A percentile compares a stretch with the other conserved stretches of the same genome.
These are phyloP conservation scores for Chaetomidium leptoderma DNA, from an alignment of 495 filamentous ascomycete species.

Conservation along the genomic window DNA sequence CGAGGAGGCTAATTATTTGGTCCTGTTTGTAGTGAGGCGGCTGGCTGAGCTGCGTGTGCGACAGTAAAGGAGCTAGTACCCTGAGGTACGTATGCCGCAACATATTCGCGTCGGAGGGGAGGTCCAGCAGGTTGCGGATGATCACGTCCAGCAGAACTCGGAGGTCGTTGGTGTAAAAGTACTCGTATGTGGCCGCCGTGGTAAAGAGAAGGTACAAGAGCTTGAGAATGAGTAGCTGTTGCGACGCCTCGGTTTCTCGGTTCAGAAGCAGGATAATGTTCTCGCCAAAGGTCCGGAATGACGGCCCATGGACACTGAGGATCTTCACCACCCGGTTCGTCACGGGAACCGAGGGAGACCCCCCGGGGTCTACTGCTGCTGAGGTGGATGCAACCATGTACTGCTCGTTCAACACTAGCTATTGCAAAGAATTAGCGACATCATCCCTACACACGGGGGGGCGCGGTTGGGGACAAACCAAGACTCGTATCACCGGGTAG, in stretches of 20 bases:
- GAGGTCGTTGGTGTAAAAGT: conserved; percentile 97
- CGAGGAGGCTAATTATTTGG: conserved; percentile 73
- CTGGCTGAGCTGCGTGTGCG: conserved; percentile 81
- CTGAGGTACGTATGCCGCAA: conserved; percentile 97
- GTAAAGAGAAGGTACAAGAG: conserved; percentile 93
- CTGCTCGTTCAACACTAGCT: conserved; percentile 97
- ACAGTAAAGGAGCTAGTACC: conserved; percentile 83
- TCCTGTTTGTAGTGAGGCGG: conserved; percentile 87
- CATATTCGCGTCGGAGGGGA: conserved; percentile 73
- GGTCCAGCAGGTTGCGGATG: conserved; percentile 89
- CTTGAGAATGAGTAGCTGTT: conserved; percentile 92
- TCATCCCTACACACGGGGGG: background rate
- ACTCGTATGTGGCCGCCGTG: conserved; percentile 84
- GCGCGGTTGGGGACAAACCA: conserved; percentile 52
- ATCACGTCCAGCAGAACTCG: conserved; percentile 93
- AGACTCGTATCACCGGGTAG: conserved; percentile 87
- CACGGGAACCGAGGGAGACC: conserved; percentile 45
- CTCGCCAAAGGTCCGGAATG: conserved; percentile 92
- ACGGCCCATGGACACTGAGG: conserved; percentile 69
- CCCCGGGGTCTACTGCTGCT: conserved; percentile 52
- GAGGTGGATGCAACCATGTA: conserved; percentile 80
- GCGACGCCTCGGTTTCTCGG: conserved; percentile 86
- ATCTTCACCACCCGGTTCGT: conserved; percentile 94
- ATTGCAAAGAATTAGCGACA: conserved; percentile 10
- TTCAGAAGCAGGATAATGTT: conserved; percentile 96